Evolutionary conservation across 2,329 filamentous ascomycete genomes (phyloP), one percentile per base, ranked within the genome.

Genomic region (Microdochium trichocladiopsis): DNA sequence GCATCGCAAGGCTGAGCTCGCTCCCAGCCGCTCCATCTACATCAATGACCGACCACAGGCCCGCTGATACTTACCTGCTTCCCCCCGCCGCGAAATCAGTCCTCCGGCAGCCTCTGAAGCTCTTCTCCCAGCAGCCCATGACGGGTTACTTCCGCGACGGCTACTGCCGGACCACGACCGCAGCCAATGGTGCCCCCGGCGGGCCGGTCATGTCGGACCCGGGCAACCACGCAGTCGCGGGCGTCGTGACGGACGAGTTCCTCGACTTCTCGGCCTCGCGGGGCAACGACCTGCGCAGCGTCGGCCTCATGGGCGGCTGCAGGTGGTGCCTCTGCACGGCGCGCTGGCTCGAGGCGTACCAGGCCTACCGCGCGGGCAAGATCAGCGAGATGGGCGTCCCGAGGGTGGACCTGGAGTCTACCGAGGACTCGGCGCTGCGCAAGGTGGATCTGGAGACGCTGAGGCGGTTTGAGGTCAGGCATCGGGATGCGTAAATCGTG

Each of bases 301-400:
- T 73, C 21, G 81, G 81, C 2, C 71, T 85, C 51, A 78, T 71
- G 21, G 76, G 70, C 12, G 81, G 82, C 8, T 83, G 80, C 60
- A 80, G 78, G 63, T 85, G 82, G 80, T 86, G 82, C 64, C 66
- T 86, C 4, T 85, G 82, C 60, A 80, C 80, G 2, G 69, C 65
- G 11, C 66, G 81, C 47, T 85, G 80, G 79, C 76, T 77, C 58
- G 80, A 85, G 63, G 82, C 80, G 2, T 76, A 81, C 55, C 70
- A 79, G 51, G 80, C 80, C 1, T 68, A 75, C 55, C 74, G 70
- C 48, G 68, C 67, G 12, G 74, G 75, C 43, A 69, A 70, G 31
- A 57, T 67, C 45, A 55, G 53, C 18, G 56, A 51, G 25, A 50
- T 62, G 6, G 60, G 63, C 11, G 66, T 69, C 28, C 66, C 63